Percentiles rank a stretch among this genome's conserved stretches.
These are phyloP conservation scores for Neurospora sp. DNA, from an alignment of 2,329 filamentous ascomycete species.

Conservation along the genomic window DNA sequence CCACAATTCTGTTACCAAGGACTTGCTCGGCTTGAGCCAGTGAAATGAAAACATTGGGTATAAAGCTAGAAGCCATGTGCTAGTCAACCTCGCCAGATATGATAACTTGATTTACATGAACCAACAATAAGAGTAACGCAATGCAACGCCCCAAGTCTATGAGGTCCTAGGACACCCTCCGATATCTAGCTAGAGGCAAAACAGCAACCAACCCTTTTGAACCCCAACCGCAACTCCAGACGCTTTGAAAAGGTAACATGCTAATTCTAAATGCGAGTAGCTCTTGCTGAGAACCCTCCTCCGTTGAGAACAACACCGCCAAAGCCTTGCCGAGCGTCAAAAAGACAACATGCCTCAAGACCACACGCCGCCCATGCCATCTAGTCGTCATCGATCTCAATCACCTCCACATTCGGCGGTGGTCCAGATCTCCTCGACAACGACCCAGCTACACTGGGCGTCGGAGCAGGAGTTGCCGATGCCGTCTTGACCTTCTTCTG, in stretches of 20 bases:
- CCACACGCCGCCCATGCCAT: not conserved
- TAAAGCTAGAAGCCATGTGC: not conserved
- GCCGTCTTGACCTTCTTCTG: not conserved
- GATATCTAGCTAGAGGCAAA: not conserved
- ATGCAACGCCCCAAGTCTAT: not conserved
- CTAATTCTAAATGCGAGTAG: not conserved
- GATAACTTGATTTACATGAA: not conserved
- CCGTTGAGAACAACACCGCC: not conserved
- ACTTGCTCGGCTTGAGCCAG: not conserved
- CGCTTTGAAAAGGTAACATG: not conserved
- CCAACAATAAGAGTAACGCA: not conserved
- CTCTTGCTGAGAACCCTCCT: not conserved
- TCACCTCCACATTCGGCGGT: slow-evolving; percentile 11
- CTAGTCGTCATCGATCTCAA: slow-evolving; percentile 10
- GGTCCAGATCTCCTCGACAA: not conserved
- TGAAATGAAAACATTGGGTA: not conserved
- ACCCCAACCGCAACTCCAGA: not conserved
- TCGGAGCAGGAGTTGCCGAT: not conserved
- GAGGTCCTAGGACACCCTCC: not conserved
- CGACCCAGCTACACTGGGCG: not conserved
- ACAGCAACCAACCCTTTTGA: not conserved
- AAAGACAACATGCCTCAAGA: not conserved
- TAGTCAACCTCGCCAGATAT: not conserved
- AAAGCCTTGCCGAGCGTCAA: not conserved
- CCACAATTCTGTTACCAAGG: not conserved